Evolutionary conservation across 2,329 filamentous ascomycete species (phyloP).

Genomic region (Chaetomium globosum): DNA sequence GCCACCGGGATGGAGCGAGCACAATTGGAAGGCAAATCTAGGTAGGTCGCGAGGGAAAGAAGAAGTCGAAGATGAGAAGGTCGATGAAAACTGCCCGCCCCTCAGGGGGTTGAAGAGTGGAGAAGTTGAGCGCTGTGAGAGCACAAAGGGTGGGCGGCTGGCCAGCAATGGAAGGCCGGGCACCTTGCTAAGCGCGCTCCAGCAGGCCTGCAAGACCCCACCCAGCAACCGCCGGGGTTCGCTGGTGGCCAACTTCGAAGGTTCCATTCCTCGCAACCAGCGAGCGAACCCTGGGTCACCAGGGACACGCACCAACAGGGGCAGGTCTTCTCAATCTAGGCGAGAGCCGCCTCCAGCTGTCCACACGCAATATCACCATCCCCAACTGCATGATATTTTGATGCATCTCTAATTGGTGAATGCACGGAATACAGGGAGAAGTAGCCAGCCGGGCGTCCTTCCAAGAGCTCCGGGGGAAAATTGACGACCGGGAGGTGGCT

Average conservation of each 20-base stretch:
- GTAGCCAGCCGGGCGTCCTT: not conserved
- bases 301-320: not conserved
- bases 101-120: not conserved
- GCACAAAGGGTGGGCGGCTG: constrained; percentile 23
- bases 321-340: not conserved
- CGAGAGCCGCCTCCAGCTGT: not conserved
- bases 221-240: constrained; percentile 22
- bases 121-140: constrained; percentile 10
- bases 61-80: not conserved
- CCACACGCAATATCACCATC: not conserved
- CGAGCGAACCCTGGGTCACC: not conserved
- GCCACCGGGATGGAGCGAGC: not conserved
- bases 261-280: not conserved
- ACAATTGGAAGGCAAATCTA: not conserved
- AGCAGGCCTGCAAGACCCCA: constrained; percentile 21
- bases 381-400: not conserved
- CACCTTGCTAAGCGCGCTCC: constrained; percentile 29
- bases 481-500: not conserved
- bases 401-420: not conserved
- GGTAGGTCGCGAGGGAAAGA: not conserved
- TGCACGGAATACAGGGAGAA: not conserved
- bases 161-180: not conserved
- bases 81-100: constrained; percentile 3
- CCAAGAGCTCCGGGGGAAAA: not conserved
- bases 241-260: constrained; percentile 4